A percentile compares a stretch with the other conserved stretches of the same genome.
phyloP scores from a whole-genome alignment of 148 eudicot genomes.

The Amaranthus cruentus region DNA sequence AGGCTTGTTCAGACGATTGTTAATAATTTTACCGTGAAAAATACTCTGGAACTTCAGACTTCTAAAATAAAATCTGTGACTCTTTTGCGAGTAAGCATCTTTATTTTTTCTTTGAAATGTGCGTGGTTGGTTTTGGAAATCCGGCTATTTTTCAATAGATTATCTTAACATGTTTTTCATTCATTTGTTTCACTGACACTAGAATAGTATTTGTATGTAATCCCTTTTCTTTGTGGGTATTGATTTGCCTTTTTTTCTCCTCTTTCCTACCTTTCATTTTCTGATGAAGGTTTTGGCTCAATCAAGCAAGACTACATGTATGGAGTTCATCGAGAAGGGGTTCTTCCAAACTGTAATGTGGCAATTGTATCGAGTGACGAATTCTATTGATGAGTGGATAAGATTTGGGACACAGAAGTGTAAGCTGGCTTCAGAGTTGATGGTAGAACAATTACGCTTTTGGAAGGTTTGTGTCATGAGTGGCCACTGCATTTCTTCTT shows the following conservation, averaged over 20 bases:
- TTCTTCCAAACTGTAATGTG: conserved; percentile 57
- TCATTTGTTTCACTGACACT: background rate
- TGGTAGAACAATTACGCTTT: conserved; percentile 74
- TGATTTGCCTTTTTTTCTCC: conserved; percentile 8
- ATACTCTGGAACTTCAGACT: conserved; percentile 40
- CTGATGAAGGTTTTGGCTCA: conserved; percentile 69
- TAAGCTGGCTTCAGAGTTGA: conserved; percentile 59
- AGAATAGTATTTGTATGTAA: no score
- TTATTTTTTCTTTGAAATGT: background rate
- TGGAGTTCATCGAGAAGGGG: conserved; percentile 49
- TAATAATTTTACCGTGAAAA: conserved; percentile 49
- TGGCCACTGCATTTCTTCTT: conserved; percentile 58
- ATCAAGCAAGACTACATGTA: conserved; percentile 51
- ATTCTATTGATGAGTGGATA: conserved; percentile 63
- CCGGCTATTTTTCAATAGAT: background rate
- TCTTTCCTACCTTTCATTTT: conserved; percentile 2
- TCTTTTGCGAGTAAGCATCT: conserved; percentile 60
- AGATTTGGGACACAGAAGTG: conserved; percentile 51
- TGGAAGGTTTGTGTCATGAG: conserved; percentile 83
- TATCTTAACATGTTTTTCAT: background rate
- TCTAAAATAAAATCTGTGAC: conserved; percentile 71
- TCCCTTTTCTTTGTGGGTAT: background rate
- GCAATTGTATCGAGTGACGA: conserved; percentile 56
- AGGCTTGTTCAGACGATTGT: conserved; percentile 75
- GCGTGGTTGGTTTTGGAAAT: background rate